Conservation (phyloP, 2,329 filamentous ascomycete species). For the Phyllachora maydis region DNA sequence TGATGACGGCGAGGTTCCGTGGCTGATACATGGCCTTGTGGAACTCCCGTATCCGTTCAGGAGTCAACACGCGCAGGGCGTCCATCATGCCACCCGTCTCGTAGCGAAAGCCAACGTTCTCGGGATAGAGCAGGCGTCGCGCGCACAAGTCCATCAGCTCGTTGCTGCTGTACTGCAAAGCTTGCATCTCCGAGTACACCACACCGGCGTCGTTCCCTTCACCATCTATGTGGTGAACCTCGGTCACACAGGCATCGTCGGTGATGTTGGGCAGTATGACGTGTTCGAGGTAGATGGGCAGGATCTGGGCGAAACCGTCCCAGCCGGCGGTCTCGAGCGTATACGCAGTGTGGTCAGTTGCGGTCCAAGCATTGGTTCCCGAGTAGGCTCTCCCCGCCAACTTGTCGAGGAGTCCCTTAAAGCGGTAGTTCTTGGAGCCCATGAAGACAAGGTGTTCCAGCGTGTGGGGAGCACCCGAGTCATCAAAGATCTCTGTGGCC, state of each 20-base stretch:
- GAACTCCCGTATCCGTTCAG: constrained; percentile 82
- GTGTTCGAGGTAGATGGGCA: constrained; percentile 91
- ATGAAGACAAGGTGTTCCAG: constrained; percentile 72
- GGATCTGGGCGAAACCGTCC: constrained; percentile 87
- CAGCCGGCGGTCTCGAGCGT: constrained; percentile 89
- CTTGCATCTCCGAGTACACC: constrained; percentile 98
- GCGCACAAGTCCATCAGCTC: constrained; percentile 79
- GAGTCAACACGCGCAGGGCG: constrained; percentile 64
- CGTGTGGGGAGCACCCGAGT: constrained; percentile 80
- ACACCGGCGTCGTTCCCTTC: constrained; percentile 89
- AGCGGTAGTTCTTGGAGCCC: constrained; percentile 83
- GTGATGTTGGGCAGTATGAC: constrained; percentile 80
- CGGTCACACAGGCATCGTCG: constrained; percentile 81
- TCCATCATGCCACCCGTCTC: constrained; percentile 98
- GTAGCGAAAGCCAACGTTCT: constrained; percentile 82
- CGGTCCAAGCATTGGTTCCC: constrained; percentile 90
- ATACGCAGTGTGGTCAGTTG: constrained; percentile 90
- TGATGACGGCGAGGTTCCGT: constrained; percentile 75
- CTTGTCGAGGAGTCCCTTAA: constrained; percentile 90
- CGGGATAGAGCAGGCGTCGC: constrained; percentile 64
- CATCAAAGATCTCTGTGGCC: constrained; percentile 92
- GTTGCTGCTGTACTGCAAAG: constrained; percentile 61
- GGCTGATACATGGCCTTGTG: constrained; percentile 97
- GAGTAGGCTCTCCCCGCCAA: constrained; percentile 87
- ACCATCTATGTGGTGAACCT: constrained; percentile 90